Evolutionary conservation across 495 filamentous ascomycete genomes (phyloP), one percentile per base, ranked within the genome.

Genomic region (Penicillium steckii): DNA sequence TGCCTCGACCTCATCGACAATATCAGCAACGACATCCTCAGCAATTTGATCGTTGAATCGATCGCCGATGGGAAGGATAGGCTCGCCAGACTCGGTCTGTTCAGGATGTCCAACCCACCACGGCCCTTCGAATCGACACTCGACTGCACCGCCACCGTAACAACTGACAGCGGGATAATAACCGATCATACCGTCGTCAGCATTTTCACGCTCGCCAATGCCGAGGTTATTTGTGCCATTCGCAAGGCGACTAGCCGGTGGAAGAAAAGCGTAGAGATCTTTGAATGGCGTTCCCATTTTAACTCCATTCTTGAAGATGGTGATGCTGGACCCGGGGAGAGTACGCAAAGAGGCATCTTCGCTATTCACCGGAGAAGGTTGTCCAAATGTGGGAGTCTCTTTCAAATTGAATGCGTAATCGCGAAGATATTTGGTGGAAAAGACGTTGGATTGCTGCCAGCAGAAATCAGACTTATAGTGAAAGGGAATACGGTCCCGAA

Each of bases 91-190:
- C 47, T 71, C 70, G 3, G 60, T 61, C 12, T 50, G 37, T 13
- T 68, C 57, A 5, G 85, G 79, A 0, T 91, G 92, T 8, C 90
- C 90, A 66, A 76, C 87, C 91, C 93, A 96, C 74, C 95, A 96
- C 10, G 90, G 74, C 0, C 86, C 88, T 4, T 91, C 90, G 60
- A 97, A 95, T 61, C 96, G 96, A 47, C 91, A 82, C 70, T 96
- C 87, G 24, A 88, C 92, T 2, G 92, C 88, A 23, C 93, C 95
- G 32, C 92, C 92, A 19, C 87, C 83, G 64, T 96, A 97, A 27
- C 92, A 90, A 54, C 89, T 91, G 15, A 97, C 83, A 18, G 93
- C 91, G 1, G 95, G 95, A 65, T 92, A 96, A 64, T 99, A 99
- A 0, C 95, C 95, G 3, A 96, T 77, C 76, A 89, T 87, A 21